Evolutionary conservation across 225 moss, liverwort and hornwort genomes (phyloP).

Genomic region (Pseudisothecium myosuroides): DNA sequence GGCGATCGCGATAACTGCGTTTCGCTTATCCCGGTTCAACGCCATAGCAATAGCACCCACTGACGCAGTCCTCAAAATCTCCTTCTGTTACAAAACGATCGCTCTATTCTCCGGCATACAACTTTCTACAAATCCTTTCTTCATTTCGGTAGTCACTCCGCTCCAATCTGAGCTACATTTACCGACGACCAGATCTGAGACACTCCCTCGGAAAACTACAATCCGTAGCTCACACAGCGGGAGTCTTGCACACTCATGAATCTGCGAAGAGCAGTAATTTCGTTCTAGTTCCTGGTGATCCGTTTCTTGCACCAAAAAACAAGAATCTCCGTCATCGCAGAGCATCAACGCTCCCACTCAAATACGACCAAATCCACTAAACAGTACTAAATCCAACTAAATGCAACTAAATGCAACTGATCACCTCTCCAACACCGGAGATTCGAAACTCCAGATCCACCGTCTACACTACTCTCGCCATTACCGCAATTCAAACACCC

Average conservation of each 20-base stretch:
- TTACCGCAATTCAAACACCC: background rate
- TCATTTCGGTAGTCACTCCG: background rate
- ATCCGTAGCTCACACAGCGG: background rate
- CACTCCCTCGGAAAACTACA: background rate
- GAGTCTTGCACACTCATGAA: background rate
- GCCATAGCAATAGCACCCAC: constrained; percentile 28
- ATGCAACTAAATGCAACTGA: background rate
- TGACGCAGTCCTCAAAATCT: background rate
- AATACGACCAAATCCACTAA: background rate
- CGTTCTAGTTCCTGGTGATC: background rate
- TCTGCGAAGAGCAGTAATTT: background rate
- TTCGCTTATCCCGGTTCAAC: constrained; percentile 49
- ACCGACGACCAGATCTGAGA: background rate
- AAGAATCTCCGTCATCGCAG: background rate
- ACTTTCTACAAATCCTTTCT: background rate
- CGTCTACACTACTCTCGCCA: background rate
- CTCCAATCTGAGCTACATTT: background rate
- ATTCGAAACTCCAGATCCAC: background rate
- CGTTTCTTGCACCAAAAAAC: background rate
- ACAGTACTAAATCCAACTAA: background rate
- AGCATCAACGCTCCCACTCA: background rate
- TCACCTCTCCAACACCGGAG: background rate
- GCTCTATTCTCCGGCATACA: background rate
- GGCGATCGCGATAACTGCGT: constrained; percentile 26
- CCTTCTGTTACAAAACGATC: background rate